These are phyloP conservation scores for Wickerhamomyces sp. DNA, from an alignment of 1,139 yeast genomes.

Conservation along the genomic window DNA sequence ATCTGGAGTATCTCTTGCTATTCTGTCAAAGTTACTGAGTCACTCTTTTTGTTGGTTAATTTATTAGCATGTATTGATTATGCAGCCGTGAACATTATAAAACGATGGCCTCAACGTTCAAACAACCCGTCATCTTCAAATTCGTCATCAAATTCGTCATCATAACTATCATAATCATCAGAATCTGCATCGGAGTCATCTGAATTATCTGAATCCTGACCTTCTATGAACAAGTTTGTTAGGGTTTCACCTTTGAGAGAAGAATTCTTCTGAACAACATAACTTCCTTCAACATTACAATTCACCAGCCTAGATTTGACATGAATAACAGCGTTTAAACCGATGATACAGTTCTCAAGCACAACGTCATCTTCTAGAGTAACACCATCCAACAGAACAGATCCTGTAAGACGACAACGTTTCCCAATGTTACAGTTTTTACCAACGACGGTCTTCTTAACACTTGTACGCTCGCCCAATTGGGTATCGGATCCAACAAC, in stretches of 20 bases:
- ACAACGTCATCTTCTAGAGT: slow-evolving; percentile 70
- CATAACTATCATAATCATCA: slow-evolving; percentile 31
- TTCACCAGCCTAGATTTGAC: slow-evolving; percentile 58
- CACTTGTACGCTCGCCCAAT: slow-evolving; percentile 75
- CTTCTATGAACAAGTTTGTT: slow-evolving; percentile 57
- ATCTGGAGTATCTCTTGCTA: too few species aligned
- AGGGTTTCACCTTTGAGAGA: slow-evolving; percentile 81
- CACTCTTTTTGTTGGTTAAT: too few species aligned
- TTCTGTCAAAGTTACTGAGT: too few species aligned
- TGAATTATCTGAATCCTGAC: slow-evolving; percentile 33
- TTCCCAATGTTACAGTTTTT: slow-evolving; percentile 74
- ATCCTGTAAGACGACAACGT: slow-evolving; percentile 84
- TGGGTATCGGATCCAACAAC: slow-evolving; percentile 55
- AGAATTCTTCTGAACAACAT: slow-evolving; percentile 55
- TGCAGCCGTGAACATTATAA: too few species aligned
- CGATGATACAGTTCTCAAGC: slow-evolving; percentile 85
- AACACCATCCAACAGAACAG: slow-evolving; percentile 69
- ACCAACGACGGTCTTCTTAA: slow-evolving; percentile 82
- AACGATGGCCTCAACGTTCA: slow-evolving; percentile 31
- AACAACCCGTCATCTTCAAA: slow-evolving; percentile 37
- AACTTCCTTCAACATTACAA: slow-evolving; percentile 82
- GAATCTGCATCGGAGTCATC: slow-evolving; percentile 31
- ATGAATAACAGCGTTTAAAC: slow-evolving; percentile 58
- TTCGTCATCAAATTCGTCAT: slow-evolving; percentile 29
- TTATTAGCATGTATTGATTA: too few species aligned